These are phyloP conservation scores for Blumeria graminis DNA, from an alignment of 2,329 filamentous ascomycete species.

Conservation along the genomic window DNA sequence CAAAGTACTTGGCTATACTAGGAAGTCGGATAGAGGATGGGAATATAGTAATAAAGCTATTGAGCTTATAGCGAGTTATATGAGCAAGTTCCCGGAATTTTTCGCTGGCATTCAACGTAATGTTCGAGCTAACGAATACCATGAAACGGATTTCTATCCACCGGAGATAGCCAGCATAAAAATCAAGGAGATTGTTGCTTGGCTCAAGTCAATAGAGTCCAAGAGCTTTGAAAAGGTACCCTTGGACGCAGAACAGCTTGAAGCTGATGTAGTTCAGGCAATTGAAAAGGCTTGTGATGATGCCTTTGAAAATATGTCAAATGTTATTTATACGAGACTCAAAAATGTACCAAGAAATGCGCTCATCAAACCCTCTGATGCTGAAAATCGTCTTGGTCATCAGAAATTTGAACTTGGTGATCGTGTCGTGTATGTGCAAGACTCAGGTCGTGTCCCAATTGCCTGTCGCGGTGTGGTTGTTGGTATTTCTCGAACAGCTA, in stretches of 20 bases:
- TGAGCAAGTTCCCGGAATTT: constrained; percentile 86
- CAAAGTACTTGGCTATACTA: constrained; percentile 88
- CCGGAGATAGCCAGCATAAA: constrained; percentile 46
- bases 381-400: constrained; percentile 73
- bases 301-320: constrained; percentile 25
- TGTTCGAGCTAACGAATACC: constrained; percentile 61
- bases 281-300: constrained; percentile 57
- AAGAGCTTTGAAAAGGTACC: constrained; percentile 92
- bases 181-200: constrained; percentile 81
- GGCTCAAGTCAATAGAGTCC: constrained; percentile 77
- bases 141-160: constrained; percentile 69
- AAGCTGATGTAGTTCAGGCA: constrained; percentile 64
- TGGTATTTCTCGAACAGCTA: constrained; percentile 70
- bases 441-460: constrained; percentile 85
- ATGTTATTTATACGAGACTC: constrained; percentile 41
- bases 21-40: constrained; percentile 70
- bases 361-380: constrained; percentile 78
- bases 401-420: constrained; percentile 72
- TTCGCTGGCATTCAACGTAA: constrained; percentile 72
- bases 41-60: constrained; percentile 80
- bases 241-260: constrained; percentile 84
- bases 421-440: constrained; percentile 76
- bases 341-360: constrained; percentile 66
- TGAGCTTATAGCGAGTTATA: constrained; percentile 62
- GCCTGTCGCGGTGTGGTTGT: constrained; percentile 82